Base-by-base conservation (phyloP, 371 early-diverging fungal genomes). In the Ordospora colligata region DNA sequence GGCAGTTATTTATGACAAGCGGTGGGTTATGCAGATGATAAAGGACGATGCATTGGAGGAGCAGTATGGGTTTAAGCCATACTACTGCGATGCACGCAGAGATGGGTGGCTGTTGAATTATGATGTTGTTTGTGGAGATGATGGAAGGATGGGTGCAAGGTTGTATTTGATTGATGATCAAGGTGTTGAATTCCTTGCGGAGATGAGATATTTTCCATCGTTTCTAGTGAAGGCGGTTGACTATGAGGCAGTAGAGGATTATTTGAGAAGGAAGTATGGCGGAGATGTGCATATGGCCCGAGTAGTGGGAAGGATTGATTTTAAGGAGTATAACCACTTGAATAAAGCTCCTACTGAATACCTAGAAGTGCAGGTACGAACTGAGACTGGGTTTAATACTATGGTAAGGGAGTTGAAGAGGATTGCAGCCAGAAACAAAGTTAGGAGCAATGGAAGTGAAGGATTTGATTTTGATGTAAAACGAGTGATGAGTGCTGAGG, bases 31-130 rank as follows among this genome's bases (percentile, higher is more conserved):
- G 32, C 32, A 5, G 5, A 40, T 37, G 19, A 58, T 58, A 40
- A 58, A 40, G 19, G 58, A 58, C 58, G 58, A 58, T 27, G 37
- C 40, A 17, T 54, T 83, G 27, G 74, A 76, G 52, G 76, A 72
- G 23, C 80, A 82, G 49, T 84, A 80, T 82, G 70, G 69, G 43
- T 84, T 77, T 69, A 32, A 63, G 1, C n/a, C 53, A 14, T 78
- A 80, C 51, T 54, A 58, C 21, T 77, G 53, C 8, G 14, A 10
- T 43, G 67, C 51, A 9, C 23, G 51, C 40, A 62, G 50, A 25
- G 74, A 78, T 21, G 85, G 85, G 22, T 85, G 83, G 82, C 72
- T 85, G n/a, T 32, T 83, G 10, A 83, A 83, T 51, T 83, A 78
- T 62, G 27, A 62, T 2, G 47, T 73, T 25, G 14, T 72, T 40